Conservation (phyloP, 768 basidiomycete genomes). For the Agaricus sinodeliciosus region DNA sequence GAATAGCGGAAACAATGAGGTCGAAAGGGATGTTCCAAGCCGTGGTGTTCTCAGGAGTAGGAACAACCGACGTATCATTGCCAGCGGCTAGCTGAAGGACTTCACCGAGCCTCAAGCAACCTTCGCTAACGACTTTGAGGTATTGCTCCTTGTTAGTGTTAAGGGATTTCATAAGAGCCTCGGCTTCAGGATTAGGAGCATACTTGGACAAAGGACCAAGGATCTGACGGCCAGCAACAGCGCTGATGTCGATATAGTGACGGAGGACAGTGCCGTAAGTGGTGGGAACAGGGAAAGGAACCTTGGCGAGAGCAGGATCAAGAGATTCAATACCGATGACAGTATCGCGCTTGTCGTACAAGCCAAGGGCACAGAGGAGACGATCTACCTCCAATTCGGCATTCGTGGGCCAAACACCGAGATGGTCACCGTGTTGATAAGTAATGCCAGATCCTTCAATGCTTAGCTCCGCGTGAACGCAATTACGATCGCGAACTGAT, state of each 20-base stretch:
- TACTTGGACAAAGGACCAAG: constrained; percentile 83
- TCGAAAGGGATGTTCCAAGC: constrained; percentile 94
- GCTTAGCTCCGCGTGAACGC: constrained; percentile 90
- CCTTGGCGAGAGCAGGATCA: constrained; percentile 95
- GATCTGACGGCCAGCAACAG: constrained; percentile 90
- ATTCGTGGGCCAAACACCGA: constrained; percentile 96
- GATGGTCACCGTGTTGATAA: constrained; percentile 99
- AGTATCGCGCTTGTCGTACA: constrained; percentile 72
- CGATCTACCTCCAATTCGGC: constrained; percentile 88
- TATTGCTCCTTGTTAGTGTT: constrained; percentile 89
- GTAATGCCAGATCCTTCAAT: constrained; percentile 93
- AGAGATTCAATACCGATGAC: constrained; percentile 94
- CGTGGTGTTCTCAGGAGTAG: constrained; percentile 72
- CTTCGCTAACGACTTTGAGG: constrained; percentile 63
- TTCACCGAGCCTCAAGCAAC: constrained; percentile 90
- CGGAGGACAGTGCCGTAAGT: constrained; percentile 91
- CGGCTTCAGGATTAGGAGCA: constrained; percentile 77
- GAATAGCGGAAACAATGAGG: constrained; percentile 87
- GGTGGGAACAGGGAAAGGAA: constrained; percentile 96
- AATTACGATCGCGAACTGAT: constrained; percentile 70
- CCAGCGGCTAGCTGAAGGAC: constrained; percentile 87
- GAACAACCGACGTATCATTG: constrained; percentile 52
- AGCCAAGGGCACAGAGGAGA: constrained; percentile 78
- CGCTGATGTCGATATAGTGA: constrained; percentile 96
- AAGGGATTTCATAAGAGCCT: constrained; percentile 63